Percentiles rank a stretch among this genome's conserved stretches.
These are phyloP conservation scores for Chlorella sp. DNA, from an alignment of 139 green algal genomes.

Conservation along the genomic window DNA sequence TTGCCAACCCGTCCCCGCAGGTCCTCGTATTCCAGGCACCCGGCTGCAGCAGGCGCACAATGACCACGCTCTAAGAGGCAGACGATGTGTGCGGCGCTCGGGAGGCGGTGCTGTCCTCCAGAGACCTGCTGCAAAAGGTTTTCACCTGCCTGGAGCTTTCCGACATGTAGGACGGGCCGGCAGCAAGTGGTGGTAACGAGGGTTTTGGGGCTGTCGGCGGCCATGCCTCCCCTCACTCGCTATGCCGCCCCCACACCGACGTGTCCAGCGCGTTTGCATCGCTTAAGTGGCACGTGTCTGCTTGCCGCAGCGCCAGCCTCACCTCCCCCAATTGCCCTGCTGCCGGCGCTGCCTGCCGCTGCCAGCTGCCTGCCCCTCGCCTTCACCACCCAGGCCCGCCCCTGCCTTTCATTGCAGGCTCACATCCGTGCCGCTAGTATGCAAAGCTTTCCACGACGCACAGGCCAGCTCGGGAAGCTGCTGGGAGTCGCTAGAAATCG, in stretches of 20 bases:
- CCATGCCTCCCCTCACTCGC: no score
- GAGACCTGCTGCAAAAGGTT: not conserved
- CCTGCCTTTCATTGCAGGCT: not conserved
- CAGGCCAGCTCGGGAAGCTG: not conserved
- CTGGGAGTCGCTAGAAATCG: slow-evolving; percentile 6
- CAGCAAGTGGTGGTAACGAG: not conserved
- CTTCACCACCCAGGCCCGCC: not conserved
- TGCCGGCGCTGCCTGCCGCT: no score
- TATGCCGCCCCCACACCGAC: no score
- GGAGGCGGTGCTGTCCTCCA: not conserved
- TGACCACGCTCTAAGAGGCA: no score
- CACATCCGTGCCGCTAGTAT: not conserved
- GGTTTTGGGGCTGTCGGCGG: not conserved
- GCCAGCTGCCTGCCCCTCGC: no score
- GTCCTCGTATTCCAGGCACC: no score
- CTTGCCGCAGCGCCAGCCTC: no score
- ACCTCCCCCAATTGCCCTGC: no score
- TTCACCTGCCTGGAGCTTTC: not conserved
- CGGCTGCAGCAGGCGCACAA: no score
- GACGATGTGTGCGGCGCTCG: not conserved
- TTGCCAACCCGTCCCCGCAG: no score
- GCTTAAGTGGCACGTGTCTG: no score
- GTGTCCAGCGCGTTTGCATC: no score
- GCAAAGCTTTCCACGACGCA: not conserved
- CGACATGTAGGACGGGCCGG: not conserved